Evolutionary conservation across 768 basidiomycete genomes (phyloP).

Genomic region (Porphyrellus cyaneotinctus): DNA sequence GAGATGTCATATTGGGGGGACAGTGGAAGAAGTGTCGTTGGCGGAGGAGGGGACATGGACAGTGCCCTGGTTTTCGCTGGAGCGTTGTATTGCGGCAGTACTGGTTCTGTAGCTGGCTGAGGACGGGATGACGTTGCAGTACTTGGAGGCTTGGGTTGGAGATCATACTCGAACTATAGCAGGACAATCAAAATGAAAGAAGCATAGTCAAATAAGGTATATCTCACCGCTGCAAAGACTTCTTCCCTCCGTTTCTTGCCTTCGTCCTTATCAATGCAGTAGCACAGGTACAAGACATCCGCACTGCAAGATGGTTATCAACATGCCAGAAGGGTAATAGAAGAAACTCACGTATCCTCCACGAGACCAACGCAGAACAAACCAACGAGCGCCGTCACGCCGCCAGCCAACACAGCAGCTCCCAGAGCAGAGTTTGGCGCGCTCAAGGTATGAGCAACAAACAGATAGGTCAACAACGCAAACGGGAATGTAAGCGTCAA

Average conservation of each 20-base stretch:
- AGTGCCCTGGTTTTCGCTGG: slow-evolving; percentile 9
- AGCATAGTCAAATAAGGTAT: neutral
- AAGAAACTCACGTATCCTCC: slow-evolving; percentile 57
- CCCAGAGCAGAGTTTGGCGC: slow-evolving; percentile 71
- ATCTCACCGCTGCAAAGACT: slow-evolving; percentile 53
- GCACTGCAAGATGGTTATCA: slow-evolving; percentile 36
- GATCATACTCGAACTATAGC: slow-evolving; percentile 41
- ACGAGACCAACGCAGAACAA: slow-evolving; percentile 80
- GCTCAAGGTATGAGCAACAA: slow-evolving; percentile 76
- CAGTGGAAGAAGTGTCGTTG: slow-evolving; percentile 8
- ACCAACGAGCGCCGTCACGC: slow-evolving; percentile 76
- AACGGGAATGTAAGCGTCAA: slow-evolving; percentile 79
- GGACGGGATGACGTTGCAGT: slow-evolving; percentile 12
- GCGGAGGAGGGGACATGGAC: slow-evolving; percentile 10
- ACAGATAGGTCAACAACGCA: slow-evolving; percentile 77
- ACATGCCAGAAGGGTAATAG: neutral
- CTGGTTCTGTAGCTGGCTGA: slow-evolving; percentile 3
- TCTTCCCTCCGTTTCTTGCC: slow-evolving; percentile 49
- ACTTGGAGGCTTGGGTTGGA: slow-evolving; percentile 16
- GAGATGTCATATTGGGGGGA: slow-evolving; percentile 3
- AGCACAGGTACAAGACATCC: slow-evolving; percentile 64
- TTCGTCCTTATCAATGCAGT: slow-evolving; percentile 57
- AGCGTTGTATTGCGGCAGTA: slow-evolving; percentile 10
- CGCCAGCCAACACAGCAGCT: slow-evolving; percentile 72
- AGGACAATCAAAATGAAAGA: slow-evolving; percentile 4